Evolutionary conservation across 164 flowering plant genomes (phyloP).

Genomic region (Stephania cephalantha): DNA sequence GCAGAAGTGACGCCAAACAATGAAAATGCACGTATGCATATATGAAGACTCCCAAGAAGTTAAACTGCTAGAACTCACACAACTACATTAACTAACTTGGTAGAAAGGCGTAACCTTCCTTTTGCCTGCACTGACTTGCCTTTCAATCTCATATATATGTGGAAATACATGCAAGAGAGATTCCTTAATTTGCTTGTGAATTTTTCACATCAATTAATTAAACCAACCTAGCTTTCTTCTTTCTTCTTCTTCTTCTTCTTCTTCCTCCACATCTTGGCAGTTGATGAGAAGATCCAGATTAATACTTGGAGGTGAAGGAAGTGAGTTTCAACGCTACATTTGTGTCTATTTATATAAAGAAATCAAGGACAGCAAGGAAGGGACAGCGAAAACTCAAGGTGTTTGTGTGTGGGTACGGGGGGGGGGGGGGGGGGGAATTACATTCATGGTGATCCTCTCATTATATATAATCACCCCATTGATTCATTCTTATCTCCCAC

Average conservation of each 20-base stretch:
- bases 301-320: background rate
- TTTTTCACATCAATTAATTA: background rate
- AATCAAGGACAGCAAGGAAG: background rate
- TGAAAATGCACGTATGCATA: background rate
- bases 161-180: background rate
- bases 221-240: constrained; percentile 1
- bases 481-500: constrained; percentile 2
- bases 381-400: background rate
- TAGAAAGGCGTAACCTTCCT: constrained; percentile 69
- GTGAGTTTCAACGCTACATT: background rate
- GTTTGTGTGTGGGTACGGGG: too few species aligned
- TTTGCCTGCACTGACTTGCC: constrained; percentile 62
- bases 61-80: background rate
- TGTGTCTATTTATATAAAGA: too few species aligned
- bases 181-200: background rate
- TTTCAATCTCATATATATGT: background rate
- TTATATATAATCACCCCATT: background rate
- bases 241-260: constrained; percentile 33
- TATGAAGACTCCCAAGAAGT: background rate
- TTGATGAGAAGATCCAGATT: background rate
- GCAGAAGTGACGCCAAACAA: too few species aligned
- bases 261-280: constrained; percentile 17
- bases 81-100: constrained; percentile 10
- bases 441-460: background rate
- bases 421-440: background rate